Base-by-base conservation (phyloP, 2,329 filamentous ascomycete genomes). In the Hypoxylon sp. region DNA sequence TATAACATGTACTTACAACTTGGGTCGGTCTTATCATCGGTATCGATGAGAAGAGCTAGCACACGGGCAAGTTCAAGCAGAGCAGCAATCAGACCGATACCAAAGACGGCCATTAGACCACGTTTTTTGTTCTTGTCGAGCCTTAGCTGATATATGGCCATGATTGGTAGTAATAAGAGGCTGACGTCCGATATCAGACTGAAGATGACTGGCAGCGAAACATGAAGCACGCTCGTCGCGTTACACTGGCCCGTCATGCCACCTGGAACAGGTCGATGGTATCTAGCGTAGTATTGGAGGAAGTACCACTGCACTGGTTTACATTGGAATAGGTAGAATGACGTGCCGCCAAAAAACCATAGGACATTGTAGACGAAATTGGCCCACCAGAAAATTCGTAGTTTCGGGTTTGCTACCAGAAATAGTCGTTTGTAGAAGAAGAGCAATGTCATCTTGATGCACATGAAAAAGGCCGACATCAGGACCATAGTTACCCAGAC, bases 401-500 rank as follows among this genome's bases (percentile, higher is more conserved):
- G 58, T 5, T 51, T 63, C 17, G 66, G 59, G 37, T 70, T 70
- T 6, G 65, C n/a, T 31, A 73, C 68, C 0, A 74, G 52, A 62
- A 75, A 75, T 3, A 75, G 24, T 4, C 72, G 68, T 46, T 52
- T 70, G 48, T 75, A 75, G 51, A 75, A 74, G 70, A 74, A 72
- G n/a, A 75, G 72, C 17, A 75, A 42, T 10, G 71, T 73, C 72
- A 74, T 70, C 59, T 74, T 75, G 57, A 75, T 73, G 42, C 65
- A 68, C 47, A 61, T 47, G 33, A 75, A 75, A 52, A 73, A 75
- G 31, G 69, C 63, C 26, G 58, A 65, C 73, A 75, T 75, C n/a
- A 74, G 56, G 14, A 75, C 72, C 73, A 74, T 74, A 19, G 71
- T 75, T 8, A 75, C 72, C 73, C 73, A 75, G 19, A 75, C 51